These are phyloP conservation scores for Beta vulgaris DNA, from an alignment of 148 eudicot genomes.

Conservation along the genomic window DNA sequence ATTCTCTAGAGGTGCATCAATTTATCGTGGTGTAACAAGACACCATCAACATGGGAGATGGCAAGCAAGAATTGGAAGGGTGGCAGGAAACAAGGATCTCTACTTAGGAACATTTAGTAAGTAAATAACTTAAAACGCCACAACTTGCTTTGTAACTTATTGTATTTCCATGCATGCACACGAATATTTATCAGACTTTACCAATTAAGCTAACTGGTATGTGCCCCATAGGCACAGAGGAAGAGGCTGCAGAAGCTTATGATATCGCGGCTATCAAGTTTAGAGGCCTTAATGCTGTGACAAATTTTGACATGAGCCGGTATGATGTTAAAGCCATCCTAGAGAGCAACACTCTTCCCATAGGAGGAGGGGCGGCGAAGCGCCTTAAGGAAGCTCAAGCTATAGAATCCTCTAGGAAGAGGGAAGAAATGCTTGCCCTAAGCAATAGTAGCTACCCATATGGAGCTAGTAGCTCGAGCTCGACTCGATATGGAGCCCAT, in stretches of 20 bases:
- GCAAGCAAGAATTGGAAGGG: conserved; percentile 98
- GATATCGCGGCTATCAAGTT: conserved; percentile 97
- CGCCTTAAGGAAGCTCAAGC: conserved; percentile 94
- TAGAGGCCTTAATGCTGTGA: conserved; percentile 89
- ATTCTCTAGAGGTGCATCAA: conserved; percentile 94
- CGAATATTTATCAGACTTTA: background rate
- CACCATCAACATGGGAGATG: conserved; percentile 99
- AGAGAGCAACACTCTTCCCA: conserved; percentile 84
- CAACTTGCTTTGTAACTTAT: no score
- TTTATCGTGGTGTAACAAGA: conserved; percentile 97
- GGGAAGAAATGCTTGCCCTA: conserved; percentile 68
- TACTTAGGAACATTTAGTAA: conserved; percentile 97
- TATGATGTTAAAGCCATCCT: conserved; percentile 90
- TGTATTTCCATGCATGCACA: background rate
- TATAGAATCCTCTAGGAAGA: conserved; percentile 71
- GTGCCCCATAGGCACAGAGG: conserved; percentile 65
- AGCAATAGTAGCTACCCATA: conserved; percentile 43
- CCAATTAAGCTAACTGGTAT: background rate
- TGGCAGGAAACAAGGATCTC: conserved; percentile 97
- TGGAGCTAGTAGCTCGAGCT: conserved; percentile 23
- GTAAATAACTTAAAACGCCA: background rate
- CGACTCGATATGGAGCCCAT: conserved; percentile 27
- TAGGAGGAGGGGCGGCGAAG: conserved; percentile 95
- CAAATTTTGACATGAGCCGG: conserved; percentile 94
- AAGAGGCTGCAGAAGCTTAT: conserved; percentile 98